Conservation (phyloP, 1,284 basidiomycete species). For the Cryptococcus floricola region DNA sequence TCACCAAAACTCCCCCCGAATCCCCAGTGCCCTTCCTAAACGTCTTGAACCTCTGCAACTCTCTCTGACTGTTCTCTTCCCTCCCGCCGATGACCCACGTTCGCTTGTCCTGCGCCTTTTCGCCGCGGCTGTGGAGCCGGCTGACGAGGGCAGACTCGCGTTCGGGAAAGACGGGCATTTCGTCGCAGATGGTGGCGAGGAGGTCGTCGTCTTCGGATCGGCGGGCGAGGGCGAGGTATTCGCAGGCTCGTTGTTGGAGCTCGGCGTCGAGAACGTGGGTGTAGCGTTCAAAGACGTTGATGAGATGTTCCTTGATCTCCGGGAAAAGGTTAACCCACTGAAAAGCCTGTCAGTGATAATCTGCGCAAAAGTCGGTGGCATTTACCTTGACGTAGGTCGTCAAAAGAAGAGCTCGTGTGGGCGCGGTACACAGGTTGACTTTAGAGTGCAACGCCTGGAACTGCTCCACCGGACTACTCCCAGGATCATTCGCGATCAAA, state of each 20-base stretch:
- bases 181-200: slow-evolving; percentile 90
- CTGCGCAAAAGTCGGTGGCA: not conserved
- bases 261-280: slow-evolving; percentile 96
- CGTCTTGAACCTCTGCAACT: slow-evolving; percentile 56
- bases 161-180: slow-evolving; percentile 98
- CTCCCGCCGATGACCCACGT: slow-evolving; percentile 95
- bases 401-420: slow-evolving; percentile 85
- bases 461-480: slow-evolving; percentile 90
- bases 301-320: slow-evolving; percentile 89
- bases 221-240: slow-evolving; percentile 81
- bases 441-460: slow-evolving; percentile 92
- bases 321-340: slow-evolving; percentile 88
- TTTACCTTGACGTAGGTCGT: slow-evolving; percentile 93
- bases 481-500: slow-evolving; percentile 89
- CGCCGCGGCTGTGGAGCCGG: slow-evolving; percentile 80
- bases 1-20: slow-evolving; percentile 39
- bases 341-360: not conserved
- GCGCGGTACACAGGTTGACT: slow-evolving; percentile 87
- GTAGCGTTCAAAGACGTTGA: slow-evolving; percentile 96
- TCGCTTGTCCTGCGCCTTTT: slow-evolving; percentile 85
- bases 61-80: slow-evolving; percentile 76
- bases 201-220: slow-evolving; percentile 84
- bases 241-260: slow-evolving; percentile 96
- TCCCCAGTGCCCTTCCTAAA: slow-evolving; percentile 46
- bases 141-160: slow-evolving; percentile 84